Percentiles rank a stretch among this genome's conserved stretches.
Conservation (phyloP, 331 rosid genomes). For the Saraca asoca region DNA sequence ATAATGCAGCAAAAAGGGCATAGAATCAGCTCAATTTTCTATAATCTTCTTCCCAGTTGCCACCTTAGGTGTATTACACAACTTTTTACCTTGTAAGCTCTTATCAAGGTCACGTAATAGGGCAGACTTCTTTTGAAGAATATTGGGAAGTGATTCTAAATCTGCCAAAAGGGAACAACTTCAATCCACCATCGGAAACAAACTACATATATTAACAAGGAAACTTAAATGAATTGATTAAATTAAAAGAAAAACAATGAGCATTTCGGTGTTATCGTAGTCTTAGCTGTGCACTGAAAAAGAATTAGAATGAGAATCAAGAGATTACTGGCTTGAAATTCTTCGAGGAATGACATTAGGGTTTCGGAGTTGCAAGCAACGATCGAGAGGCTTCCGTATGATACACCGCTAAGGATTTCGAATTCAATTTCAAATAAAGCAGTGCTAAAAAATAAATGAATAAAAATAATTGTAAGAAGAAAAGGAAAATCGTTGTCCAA, state of each 20-base stretch:
- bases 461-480: too few relatives aligned
- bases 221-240: not conserved
- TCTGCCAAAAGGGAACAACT: constrained; percentile 42
- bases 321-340: constrained; percentile 81
- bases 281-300: not conserved
- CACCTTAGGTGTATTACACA: too few relatives aligned
- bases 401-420: too few relatives aligned
- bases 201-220: not conserved
- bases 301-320: not conserved
- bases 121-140: constrained; percentile 83
- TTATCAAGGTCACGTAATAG: constrained; percentile 82
- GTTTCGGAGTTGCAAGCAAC: too few relatives aligned
- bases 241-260: not conserved
- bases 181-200: not conserved
- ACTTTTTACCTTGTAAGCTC: constrained; percentile 85
- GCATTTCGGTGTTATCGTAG: not conserved
- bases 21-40: too few relatives aligned
- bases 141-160: constrained; percentile 85
- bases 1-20: too few relatives aligned
- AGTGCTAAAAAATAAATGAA: too few relatives aligned
- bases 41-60: too few relatives aligned
- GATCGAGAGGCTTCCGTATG: too few relatives aligned
- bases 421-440: too few relatives aligned
- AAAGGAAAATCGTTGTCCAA: too few relatives aligned
- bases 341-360: constrained; percentile 78